Evolutionary conservation across 305 asterid genomes (phyloP).

Genomic region (Fraxinus baroniana): DNA sequence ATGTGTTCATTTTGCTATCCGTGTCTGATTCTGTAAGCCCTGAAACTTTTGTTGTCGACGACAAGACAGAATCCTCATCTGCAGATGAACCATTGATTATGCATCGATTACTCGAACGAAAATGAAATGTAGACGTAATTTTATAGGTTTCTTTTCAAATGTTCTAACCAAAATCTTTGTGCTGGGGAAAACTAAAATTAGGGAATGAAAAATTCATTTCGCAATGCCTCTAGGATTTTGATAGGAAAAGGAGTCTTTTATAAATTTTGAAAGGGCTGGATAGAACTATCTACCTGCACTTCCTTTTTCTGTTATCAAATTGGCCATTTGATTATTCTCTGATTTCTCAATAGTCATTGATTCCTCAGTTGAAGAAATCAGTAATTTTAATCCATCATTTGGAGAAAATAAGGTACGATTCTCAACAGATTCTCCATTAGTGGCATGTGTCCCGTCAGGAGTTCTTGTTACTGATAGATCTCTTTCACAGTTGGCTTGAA

Average conservation of each 20-base stretch:
- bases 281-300: slow-evolving; percentile 34
- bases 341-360: slow-evolving; percentile 28
- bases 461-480: slow-evolving; percentile 19
- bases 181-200: background rate
- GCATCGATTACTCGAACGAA: background rate
- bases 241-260: background rate
- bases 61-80: slow-evolving; percentile 18
- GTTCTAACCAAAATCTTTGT: background rate
- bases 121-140: background rate
- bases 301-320: slow-evolving; percentile 27
- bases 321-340: slow-evolving; percentile 28
- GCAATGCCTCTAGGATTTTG: background rate
- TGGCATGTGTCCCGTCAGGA: slow-evolving; percentile 30
- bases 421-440: slow-evolving; percentile 30
- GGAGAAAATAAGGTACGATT: slow-evolving; percentile 30
- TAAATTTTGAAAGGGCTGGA: background rate
- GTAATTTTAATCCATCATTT: slow-evolving; percentile 45
- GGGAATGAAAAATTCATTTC: background rate
- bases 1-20: background rate
- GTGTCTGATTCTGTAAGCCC: slow-evolving; percentile 1
- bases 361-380: slow-evolving; percentile 39
- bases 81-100: slow-evolving; percentile 13
- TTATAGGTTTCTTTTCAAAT: background rate
- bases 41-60: background rate
- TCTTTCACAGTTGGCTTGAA: slow-evolving; percentile 25